A percentile compares a stretch with the other conserved stretches of the same genome.
These are phyloP conservation scores for Ogataea methanolica DNA, from an alignment of 805 yeast species.

Conservation along the genomic window DNA sequence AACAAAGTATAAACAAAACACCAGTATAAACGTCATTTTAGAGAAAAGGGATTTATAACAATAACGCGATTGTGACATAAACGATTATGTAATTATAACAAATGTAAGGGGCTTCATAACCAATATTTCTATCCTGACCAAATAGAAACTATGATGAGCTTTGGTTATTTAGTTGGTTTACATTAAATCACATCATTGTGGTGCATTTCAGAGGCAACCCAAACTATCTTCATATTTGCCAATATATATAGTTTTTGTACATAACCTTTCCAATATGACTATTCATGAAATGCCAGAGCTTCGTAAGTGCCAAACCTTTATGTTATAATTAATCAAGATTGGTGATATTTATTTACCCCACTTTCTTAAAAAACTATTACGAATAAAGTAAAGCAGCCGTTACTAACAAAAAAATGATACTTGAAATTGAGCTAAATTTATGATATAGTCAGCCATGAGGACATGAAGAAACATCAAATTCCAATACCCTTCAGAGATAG, in stretches of 20 bases:
- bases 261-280: slow-evolving; percentile 20
- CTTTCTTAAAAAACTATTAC: background rate
- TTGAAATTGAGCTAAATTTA: background rate
- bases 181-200: background rate
- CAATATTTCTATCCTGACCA: background rate
- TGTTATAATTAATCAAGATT: too few species aligned
- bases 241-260: background rate
- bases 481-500: slow-evolving; percentile 81
- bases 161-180: background rate
- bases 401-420: slow-evolving; percentile 1
- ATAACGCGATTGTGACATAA: too few species aligned
- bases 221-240: background rate
- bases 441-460: slow-evolving; percentile 66
- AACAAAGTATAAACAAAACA: too few species aligned
- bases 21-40: too few species aligned
- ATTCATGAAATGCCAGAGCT: slow-evolving; percentile 37
- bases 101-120: slow-evolving; percentile 1
- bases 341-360: background rate
- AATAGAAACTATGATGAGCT: too few species aligned
- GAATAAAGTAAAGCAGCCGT: background rate
- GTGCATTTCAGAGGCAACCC: background rate
- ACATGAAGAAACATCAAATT: slow-evolving; percentile 72
- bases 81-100: too few species aligned
- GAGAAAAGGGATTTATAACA: too few species aligned
- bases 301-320: slow-evolving; percentile 29